Conservation (phyloP, 2,329 filamentous ascomycete species). For the Fusarium solani-melongenae region DNA sequence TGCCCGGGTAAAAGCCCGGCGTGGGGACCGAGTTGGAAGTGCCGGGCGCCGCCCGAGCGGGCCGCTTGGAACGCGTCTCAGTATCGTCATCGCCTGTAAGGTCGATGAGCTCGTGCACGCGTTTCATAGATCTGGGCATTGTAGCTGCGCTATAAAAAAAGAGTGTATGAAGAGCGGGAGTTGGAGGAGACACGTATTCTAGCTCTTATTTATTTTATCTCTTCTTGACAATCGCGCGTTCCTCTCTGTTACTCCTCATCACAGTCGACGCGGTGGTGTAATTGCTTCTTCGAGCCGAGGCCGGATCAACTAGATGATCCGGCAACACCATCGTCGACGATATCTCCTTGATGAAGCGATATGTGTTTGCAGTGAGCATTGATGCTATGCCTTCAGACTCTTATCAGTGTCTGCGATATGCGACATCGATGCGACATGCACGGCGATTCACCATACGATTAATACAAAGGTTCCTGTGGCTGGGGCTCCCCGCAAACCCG, state of each 20-base stretch:
- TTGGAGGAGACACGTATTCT: not conserved
- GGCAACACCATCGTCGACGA: not conserved
- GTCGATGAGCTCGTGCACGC: constrained; percentile 53
- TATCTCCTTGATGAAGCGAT: not conserved
- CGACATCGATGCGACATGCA: not conserved
- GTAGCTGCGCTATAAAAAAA: not conserved
- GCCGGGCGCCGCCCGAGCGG: constrained; percentile 24
- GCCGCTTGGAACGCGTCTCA: constrained; percentile 42
- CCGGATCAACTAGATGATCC: constrained; percentile 20
- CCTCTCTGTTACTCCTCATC: not conserved
- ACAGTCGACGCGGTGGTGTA: constrained; percentile 1
- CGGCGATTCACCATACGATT: not conserved
- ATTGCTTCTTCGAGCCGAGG: constrained; percentile 29
- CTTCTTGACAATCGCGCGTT: not conserved
- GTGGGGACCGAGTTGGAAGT: constrained; percentile 1
- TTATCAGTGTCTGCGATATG: not conserved
- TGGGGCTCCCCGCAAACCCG: not conserved
- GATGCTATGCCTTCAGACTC: not conserved
- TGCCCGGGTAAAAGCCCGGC: constrained; percentile 11
- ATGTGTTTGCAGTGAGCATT: not conserved
- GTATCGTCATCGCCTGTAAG: constrained; percentile 52
- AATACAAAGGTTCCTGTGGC: not conserved
- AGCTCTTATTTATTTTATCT: not conserved
- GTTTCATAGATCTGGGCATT: constrained; percentile 48
- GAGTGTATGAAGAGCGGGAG: not conserved